Conservation (phyloP, 139 green algal species). For the Choricystis sp. region DNA sequence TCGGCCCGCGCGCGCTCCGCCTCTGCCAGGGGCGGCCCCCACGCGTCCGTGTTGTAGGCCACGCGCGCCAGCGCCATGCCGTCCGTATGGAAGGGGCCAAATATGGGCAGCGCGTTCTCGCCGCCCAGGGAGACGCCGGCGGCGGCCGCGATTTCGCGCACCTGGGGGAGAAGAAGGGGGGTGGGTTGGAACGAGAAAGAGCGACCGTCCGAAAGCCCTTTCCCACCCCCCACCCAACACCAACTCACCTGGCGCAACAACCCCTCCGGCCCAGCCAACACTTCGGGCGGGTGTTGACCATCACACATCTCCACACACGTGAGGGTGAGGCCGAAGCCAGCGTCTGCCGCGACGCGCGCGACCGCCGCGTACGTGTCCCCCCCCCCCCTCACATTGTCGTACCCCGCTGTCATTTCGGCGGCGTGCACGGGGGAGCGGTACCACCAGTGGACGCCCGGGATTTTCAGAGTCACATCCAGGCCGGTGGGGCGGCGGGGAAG, state of each 20-base stretch:
- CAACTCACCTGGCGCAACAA: conserved; percentile 60
- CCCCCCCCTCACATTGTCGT: conserved; percentile 96
- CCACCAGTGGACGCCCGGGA: conserved; percentile 98
- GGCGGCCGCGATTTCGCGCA: conserved; percentile 38
- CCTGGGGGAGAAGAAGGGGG: conserved; percentile 47
- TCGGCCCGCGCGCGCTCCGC: not conserved
- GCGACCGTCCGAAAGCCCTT: not conserved
- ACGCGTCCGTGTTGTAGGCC: conserved; percentile 40
- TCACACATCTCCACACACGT: conserved; percentile 99
- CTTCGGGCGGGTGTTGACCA: conserved; percentile 85
- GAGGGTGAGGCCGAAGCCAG: conserved; percentile 87
- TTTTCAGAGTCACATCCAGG: conserved; percentile 67
- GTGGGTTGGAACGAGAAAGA: not conserved
- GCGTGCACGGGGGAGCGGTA: conserved; percentile 84
- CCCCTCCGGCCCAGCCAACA: conserved; percentile 71
- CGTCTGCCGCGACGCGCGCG: conserved; percentile 34
- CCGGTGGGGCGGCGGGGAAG: no score
- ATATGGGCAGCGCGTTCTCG: conserved; percentile 87
- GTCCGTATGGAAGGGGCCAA: conserved; percentile 40
- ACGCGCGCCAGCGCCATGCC: conserved; percentile 47
- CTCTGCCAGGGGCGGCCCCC: conserved; percentile 19
- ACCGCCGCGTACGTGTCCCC: conserved; percentile 41
- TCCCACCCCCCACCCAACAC: not conserved
- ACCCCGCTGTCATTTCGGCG: conserved; percentile 91
- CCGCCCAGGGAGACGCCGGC: conserved; percentile 53